Conservation (phyloP, 2,329 filamentous ascomycete species). For the Aspergillus sp. region DNA sequence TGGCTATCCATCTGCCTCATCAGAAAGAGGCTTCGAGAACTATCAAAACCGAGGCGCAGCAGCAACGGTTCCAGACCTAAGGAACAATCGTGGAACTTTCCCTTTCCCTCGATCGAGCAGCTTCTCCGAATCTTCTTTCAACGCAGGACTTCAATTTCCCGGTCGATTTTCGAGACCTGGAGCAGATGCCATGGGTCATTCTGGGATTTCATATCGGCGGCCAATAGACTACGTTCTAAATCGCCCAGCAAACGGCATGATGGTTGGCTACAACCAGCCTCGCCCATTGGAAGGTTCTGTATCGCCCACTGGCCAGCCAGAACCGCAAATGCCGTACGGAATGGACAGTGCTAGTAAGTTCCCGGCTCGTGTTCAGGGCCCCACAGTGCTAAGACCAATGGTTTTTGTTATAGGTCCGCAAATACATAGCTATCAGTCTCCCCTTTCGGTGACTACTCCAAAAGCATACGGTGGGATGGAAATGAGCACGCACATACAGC, state of each 20-base stretch:
- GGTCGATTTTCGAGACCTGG: slow-evolving; percentile 28
- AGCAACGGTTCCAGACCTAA: slow-evolving; percentile 29
- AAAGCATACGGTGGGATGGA: slow-evolving; percentile 27
- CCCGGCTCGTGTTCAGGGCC: not conserved
- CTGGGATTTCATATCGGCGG: slow-evolving; percentile 29
- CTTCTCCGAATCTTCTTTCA: slow-evolving; percentile 34
- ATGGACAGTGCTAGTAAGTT: slow-evolving; percentile 30
- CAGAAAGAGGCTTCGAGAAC: slow-evolving; percentile 27
- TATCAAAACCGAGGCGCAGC: slow-evolving; percentile 27
- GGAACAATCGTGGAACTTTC: slow-evolving; percentile 27
- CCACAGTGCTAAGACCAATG: not conserved
- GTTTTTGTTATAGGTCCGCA: slow-evolving; percentile 26
- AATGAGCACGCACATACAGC: slow-evolving; percentile 27
- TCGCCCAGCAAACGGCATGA: slow-evolving; percentile 25
- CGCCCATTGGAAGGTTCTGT: slow-evolving; percentile 34
- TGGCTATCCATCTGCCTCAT: slow-evolving; percentile 32
- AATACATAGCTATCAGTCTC: slow-evolving; percentile 27
- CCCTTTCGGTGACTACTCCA: slow-evolving; percentile 27
- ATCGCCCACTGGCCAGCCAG: slow-evolving; percentile 32
- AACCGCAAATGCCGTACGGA: slow-evolving; percentile 26
- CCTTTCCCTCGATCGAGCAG: slow-evolving; percentile 36
- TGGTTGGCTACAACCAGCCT: slow-evolving; percentile 29
- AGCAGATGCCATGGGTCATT: slow-evolving; percentile 20
- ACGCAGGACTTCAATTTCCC: slow-evolving; percentile 29
- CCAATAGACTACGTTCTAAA: slow-evolving; percentile 30